These are phyloP conservation scores for Pichia eremophila DNA, from an alignment of 805 yeast genomes.

Conservation along the genomic window DNA sequence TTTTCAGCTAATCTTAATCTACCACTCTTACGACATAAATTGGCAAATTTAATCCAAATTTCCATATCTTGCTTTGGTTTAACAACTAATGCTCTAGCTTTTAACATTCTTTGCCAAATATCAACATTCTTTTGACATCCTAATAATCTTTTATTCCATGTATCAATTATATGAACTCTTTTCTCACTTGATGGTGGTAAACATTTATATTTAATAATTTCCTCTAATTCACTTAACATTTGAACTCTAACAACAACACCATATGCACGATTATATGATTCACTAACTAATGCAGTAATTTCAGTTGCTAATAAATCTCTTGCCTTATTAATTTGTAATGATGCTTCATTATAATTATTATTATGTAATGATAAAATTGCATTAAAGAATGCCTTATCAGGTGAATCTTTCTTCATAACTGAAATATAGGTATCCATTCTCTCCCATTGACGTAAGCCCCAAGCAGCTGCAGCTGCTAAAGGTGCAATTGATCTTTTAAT, in stretches of 20 bases:
- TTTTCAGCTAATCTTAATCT: slow-evolving; percentile 88
- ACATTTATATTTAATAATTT: slow-evolving; percentile 80
- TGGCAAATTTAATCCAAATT: slow-evolving; percentile 97
- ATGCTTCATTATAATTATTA: slow-evolving; percentile 76
- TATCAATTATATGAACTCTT: slow-evolving; percentile 67
- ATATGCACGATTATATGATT: slow-evolving; percentile 92
- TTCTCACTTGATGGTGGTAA: slow-evolving; percentile 78
- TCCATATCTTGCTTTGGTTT: slow-evolving; percentile 95
- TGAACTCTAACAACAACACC: slow-evolving; percentile 95
- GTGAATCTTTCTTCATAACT: slow-evolving; percentile 86
- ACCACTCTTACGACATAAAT: slow-evolving; percentile 89
- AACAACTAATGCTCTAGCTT: slow-evolving; percentile 86
- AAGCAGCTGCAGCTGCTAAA: slow-evolving; percentile 95
- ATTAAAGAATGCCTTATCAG: slow-evolving; percentile 90
- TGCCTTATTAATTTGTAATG: slow-evolving; percentile 69
- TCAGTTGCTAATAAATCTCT: slow-evolving; percentile 88
- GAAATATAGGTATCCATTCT: slow-evolving; percentile 84
- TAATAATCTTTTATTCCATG: slow-evolving; percentile 87
- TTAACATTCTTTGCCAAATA: slow-evolving; percentile 95
- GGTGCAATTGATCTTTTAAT: slow-evolving; percentile 84
- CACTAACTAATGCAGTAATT: slow-evolving; percentile 87
- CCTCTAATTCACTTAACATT: slow-evolving; percentile 94
- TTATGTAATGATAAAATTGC: slow-evolving; percentile 82
- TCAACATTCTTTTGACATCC: slow-evolving; percentile 97
- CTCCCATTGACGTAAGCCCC: slow-evolving; percentile 98